phyloP scores from a whole-genome alignment of 176 grass and related monocot genomes.

The Carex scoparia region DNA sequence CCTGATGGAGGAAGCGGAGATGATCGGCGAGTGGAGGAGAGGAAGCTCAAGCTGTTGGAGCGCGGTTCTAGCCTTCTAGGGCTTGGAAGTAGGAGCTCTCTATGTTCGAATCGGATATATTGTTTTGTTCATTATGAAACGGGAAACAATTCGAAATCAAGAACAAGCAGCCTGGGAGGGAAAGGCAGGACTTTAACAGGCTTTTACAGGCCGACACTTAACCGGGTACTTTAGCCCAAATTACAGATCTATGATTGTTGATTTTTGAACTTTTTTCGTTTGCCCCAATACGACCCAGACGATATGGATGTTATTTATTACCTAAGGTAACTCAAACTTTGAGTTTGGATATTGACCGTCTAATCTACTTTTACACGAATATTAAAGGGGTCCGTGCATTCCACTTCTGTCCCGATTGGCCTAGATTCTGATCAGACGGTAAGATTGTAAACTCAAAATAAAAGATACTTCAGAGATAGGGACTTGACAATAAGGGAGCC shows the following conservation, averaged over 20 bases:
- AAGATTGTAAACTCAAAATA: too few species aligned
- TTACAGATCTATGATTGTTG: background rate
- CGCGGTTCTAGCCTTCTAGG: conserved; percentile 3
- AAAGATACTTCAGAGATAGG: too few species aligned
- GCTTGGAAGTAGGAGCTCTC: background rate
- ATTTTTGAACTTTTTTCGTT: background rate
- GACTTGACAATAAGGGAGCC: too few species aligned
- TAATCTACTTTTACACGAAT: too few species aligned
- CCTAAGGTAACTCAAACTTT: too few species aligned
- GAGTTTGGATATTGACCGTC: too few species aligned
- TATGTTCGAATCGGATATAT: background rate
- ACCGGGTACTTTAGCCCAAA: background rate
- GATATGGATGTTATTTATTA: too few species aligned
- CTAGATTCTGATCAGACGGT: too few species aligned
- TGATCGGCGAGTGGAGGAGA: background rate
- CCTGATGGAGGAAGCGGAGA: background rate
- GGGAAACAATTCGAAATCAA: conserved; percentile 14
- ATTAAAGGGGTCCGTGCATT: too few species aligned
- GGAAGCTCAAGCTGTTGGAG: background rate
- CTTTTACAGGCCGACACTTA: background rate
- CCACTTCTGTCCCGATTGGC: too few species aligned
- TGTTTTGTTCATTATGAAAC: background rate
- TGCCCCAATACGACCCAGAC: too few species aligned
- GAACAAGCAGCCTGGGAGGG: background rate
- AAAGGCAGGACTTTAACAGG: background rate